Evolutionary conservation across 2,329 filamentous ascomycete genomes (phyloP).

Genomic region (Blastomyces gilchristii): DNA sequence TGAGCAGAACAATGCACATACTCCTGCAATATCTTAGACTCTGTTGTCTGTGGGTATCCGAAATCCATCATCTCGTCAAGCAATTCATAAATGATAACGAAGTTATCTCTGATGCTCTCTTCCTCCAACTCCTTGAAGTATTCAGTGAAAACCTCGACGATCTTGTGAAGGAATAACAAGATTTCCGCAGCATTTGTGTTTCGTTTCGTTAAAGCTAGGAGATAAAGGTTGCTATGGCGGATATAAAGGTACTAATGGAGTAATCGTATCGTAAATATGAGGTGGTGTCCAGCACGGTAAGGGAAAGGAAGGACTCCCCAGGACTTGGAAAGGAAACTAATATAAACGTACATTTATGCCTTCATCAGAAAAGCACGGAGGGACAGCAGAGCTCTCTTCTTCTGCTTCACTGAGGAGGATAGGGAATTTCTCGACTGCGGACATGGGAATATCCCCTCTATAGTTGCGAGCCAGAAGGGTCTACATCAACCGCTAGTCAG

Average conservation of each 20-base stretch:
- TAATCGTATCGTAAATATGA: constrained; percentile 15
- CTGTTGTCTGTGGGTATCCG: constrained; percentile 95
- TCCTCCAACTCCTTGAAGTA: constrained; percentile 99
- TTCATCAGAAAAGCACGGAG: constrained; percentile 95
- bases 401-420: constrained; percentile 93
- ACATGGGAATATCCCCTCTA: constrained; percentile 97
- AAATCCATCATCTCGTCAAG: constrained; percentile 99
- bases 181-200: constrained; percentile 99
- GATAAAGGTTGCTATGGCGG: constrained; percentile 96
- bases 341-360: constrained; percentile 74
- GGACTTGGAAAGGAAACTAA: constrained; percentile 8
- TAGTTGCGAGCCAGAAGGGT: constrained; percentile 98
- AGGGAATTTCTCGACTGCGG: constrained; percentile 95
- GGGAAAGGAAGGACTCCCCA: not conserved
- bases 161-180: constrained; percentile 91
- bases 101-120: constrained; percentile 97
- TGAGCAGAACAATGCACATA: constrained; percentile 23
- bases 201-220: constrained; percentile 93
- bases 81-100: constrained; percentile 97
- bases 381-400: constrained; percentile 95
- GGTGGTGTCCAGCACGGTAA: constrained; percentile 9
- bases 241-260: constrained; percentile 83
- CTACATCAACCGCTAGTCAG: constrained; percentile 40
- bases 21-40: constrained; percentile 96
- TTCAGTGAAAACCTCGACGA: constrained; percentile 98